Conservation (phyloP, 768 basidiomycete species). For the Suillus paluster region DNA sequence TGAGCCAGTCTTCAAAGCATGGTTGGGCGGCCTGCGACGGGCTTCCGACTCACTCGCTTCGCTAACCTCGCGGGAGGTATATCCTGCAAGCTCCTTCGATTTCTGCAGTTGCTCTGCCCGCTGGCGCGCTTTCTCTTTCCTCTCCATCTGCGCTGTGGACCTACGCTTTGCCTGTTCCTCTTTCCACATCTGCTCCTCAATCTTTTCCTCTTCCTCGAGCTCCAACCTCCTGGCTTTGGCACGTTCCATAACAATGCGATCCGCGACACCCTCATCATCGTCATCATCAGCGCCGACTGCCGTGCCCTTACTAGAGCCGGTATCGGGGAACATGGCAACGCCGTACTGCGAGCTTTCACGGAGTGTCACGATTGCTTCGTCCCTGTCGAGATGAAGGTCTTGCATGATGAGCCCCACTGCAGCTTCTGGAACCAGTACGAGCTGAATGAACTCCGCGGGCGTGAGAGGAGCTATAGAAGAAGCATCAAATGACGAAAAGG, state of each 20-base stretch:
- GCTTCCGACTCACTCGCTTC: constrained; percentile 24
- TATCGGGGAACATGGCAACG: constrained; percentile 78
- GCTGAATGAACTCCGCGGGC: constrained; percentile 76
- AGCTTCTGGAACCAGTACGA: constrained; percentile 89
- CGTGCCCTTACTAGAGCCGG: constrained; percentile 32
- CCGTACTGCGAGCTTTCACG: constrained; percentile 84
- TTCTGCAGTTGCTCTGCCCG: constrained; percentile 22
- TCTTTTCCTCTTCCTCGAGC: constrained; percentile 44
- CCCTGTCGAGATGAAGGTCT: constrained; percentile 58
- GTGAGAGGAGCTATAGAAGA: constrained; percentile 66
- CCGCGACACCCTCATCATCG: constrained; percentile 37
- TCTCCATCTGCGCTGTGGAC: constrained; percentile 18
- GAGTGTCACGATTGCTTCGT: constrained; percentile 60
- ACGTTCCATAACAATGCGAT: constrained; percentile 49
- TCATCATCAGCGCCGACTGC: constrained; percentile 41
- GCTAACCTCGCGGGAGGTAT: not conserved
- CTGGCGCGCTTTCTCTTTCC: constrained; percentile 25
- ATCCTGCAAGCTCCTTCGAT: not conserved
- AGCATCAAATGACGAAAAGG: constrained; percentile 59
- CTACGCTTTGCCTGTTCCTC: constrained; percentile 28
- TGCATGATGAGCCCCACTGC: constrained; percentile 81
- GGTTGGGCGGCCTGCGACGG: constrained; percentile 11
- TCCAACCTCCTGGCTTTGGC: constrained; percentile 45
- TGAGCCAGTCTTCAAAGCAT: not conserved
- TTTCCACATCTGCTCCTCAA: constrained; percentile 34